Conservation (phyloP, 129 eudicot genomes). For the Erigeron canadensis region DNA sequence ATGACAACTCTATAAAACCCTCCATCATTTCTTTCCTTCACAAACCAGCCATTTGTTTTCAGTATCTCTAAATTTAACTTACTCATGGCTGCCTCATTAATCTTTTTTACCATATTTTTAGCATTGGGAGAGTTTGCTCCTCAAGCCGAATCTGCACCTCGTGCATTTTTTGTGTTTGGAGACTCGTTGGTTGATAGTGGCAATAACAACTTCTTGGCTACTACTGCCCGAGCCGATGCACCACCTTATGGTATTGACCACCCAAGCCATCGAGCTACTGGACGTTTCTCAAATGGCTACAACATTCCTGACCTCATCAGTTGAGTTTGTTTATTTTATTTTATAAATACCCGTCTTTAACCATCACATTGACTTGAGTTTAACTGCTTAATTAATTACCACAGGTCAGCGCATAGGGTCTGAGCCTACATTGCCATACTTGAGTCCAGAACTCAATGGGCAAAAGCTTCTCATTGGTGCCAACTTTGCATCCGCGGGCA, state of each 20-base stretch:
- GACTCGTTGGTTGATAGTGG: conserved; percentile 46
- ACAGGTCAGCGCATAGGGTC: conserved; percentile 61
- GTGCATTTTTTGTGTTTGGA: conserved; percentile 42
- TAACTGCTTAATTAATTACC: background rate
- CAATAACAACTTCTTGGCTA: conserved; percentile 43
- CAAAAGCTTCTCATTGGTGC: conserved; percentile 62
- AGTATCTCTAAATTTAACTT: conserved; percentile 2
- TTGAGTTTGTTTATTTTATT: conserved; percentile 23
- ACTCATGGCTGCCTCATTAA: conserved; percentile 26
- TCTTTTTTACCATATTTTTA: conserved; percentile 4
- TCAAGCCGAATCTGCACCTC: conserved; percentile 26
- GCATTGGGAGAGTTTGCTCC: conserved; percentile 8
- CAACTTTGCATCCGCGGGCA: conserved; percentile 83
- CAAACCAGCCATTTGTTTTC: conserved; percentile 22
- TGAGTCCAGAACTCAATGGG: conserved; percentile 66
- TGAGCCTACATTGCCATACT: conserved; percentile 63
- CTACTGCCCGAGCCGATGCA: conserved; percentile 42
- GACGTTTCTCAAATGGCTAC: conserved; percentile 41
- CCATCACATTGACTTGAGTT: conserved; percentile 5
- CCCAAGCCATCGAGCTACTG: conserved; percentile 42
- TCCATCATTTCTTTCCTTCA: conserved; percentile 18
- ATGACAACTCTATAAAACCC: conserved; percentile 22
- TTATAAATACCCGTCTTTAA: background rate
- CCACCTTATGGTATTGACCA: conserved; percentile 48
- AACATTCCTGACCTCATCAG: conserved; percentile 46